These are phyloP conservation scores for Termitomyces sp. DNA, from an alignment of 1,284 basidiomycete species.

Conservation along the genomic window DNA sequence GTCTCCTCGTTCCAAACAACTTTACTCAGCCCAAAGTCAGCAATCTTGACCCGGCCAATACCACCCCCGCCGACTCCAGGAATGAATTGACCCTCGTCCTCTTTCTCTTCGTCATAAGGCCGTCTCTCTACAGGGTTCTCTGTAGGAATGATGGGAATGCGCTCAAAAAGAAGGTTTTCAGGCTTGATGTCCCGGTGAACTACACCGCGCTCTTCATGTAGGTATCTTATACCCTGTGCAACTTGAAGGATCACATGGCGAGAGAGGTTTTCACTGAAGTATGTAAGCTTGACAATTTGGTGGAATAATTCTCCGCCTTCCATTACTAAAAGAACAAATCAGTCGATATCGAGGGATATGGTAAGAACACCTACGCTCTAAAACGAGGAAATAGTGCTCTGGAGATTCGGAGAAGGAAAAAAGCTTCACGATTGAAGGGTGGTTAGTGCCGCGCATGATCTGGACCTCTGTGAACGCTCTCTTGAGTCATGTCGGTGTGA, in stretches of 20 bases:
- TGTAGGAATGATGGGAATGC: slow-evolving; percentile 90
- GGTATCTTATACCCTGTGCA: slow-evolving; percentile 89
- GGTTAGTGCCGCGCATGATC: slow-evolving; percentile 95
- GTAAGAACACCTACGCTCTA: slow-evolving; percentile 67
- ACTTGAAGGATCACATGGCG: slow-evolving; percentile 98
- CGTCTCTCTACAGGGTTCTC: slow-evolving; percentile 63
- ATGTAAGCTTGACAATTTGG: slow-evolving; percentile 99
- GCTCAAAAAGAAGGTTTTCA: slow-evolving; percentile 94
- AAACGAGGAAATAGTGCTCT: slow-evolving; percentile 92
- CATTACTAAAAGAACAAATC: slow-evolving; percentile 59
- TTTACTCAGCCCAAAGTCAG: slow-evolving; percentile 97
- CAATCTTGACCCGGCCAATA: slow-evolving; percentile 97
- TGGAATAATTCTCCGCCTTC: slow-evolving; percentile 98
- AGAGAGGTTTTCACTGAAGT: slow-evolving; percentile 93
- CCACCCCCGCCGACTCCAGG: slow-evolving; percentile 92
- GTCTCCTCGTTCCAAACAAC: slow-evolving; percentile 99
- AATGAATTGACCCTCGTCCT: slow-evolving; percentile 96
- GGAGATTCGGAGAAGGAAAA: slow-evolving; percentile 85
- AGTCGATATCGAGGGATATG: background rate
- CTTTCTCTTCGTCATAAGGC: slow-evolving; percentile 98
- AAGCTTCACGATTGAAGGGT: slow-evolving; percentile 88
- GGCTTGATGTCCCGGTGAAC: slow-evolving; percentile 99
- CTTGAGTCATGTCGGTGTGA: background rate
- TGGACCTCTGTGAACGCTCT: slow-evolving; percentile 74
- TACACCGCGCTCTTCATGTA: slow-evolving; percentile 97